phyloP scores from a whole-genome alignment of 768 basidiomycete species.

The Lyophyllum decastes region DNA sequence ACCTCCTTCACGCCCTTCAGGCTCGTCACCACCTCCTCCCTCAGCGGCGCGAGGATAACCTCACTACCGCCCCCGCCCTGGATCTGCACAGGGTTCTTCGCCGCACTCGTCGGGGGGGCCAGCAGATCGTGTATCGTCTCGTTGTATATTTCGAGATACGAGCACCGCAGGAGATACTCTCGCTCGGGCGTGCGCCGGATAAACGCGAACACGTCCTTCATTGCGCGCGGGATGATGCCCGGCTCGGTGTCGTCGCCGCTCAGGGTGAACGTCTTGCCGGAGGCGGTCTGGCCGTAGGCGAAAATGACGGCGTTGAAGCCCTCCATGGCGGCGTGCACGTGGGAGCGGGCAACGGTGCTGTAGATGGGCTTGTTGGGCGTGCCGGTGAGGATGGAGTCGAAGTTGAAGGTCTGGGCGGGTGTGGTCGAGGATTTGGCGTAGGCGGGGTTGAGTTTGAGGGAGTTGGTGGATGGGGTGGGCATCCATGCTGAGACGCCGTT shows the following conservation, averaged over 20 bases:
- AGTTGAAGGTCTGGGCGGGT: slow-evolving; percentile 49
- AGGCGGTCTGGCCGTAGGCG: slow-evolving; percentile 89
- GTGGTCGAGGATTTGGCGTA: slow-evolving; percentile 46
- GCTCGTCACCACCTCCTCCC: slow-evolving; percentile 94
- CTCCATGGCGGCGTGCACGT: slow-evolving; percentile 92
- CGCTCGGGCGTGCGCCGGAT: slow-evolving; percentile 77
- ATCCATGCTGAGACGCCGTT: slow-evolving; percentile 58
- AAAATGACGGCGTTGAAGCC: slow-evolving; percentile 97
- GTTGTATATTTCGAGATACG: slow-evolving; percentile 98
- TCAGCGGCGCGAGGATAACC: slow-evolving; percentile 69
- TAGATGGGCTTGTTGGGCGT: slow-evolving; percentile 82
- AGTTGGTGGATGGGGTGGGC: slow-evolving; percentile 39
- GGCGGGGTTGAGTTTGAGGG: slow-evolving; percentile 63
- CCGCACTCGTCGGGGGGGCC: slow-evolving; percentile 58
- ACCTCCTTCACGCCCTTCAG: slow-evolving; percentile 85
- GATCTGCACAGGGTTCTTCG: slow-evolving; percentile 67
- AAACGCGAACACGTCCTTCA: slow-evolving; percentile 88
- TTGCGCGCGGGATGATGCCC: slow-evolving; percentile 91
- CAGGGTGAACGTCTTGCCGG: slow-evolving; percentile 60
- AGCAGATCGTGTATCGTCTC: slow-evolving; percentile 87
- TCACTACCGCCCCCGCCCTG: slow-evolving; percentile 64
- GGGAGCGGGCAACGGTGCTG: slow-evolving; percentile 71
- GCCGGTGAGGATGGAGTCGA: slow-evolving; percentile 77
- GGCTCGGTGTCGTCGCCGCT: slow-evolving; percentile 82
- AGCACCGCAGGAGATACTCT: slow-evolving; percentile 93